These are phyloP conservation scores for Colletotrichum cuscutae DNA, from an alignment of 2,329 filamentous ascomycete genomes.

Conservation along the genomic window DNA sequence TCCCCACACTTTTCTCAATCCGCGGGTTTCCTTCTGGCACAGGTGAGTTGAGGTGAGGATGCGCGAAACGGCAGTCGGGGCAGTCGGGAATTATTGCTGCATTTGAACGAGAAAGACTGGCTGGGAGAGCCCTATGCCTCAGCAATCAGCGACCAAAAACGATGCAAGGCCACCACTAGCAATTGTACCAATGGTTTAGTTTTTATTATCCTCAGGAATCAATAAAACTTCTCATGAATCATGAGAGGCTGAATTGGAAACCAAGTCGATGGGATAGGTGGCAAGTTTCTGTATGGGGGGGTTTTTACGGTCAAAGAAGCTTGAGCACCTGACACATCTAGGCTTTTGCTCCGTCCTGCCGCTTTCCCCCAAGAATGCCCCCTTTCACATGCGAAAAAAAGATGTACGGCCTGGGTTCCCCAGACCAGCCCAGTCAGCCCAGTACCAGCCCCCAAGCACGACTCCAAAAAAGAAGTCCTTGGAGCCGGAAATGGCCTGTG, in stretches of 20 bases:
- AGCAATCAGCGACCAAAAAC: background rate
- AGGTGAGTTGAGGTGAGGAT: background rate
- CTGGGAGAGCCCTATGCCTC: background rate
- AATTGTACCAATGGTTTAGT: background rate
- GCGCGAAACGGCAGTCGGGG: constrained; percentile 9
- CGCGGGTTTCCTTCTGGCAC: background rate
- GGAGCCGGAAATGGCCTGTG: background rate
- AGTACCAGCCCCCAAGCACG: background rate
- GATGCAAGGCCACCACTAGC: background rate
- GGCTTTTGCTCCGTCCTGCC: background rate
- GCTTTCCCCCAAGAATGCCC: background rate
- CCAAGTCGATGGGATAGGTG: constrained; percentile 12
- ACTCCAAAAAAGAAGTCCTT: background rate
- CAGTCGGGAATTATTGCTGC: constrained; percentile 29
- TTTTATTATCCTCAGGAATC: background rate
- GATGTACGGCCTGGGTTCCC: background rate
- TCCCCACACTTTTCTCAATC: background rate
- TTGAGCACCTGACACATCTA: constrained; percentile 9
- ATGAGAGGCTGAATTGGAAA: constrained; percentile 26
- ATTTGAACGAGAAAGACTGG: constrained; percentile 7
- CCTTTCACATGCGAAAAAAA: constrained; percentile 28
- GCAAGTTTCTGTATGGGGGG: background rate
- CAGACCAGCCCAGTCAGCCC: constrained; percentile 1
- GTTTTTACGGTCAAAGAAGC: background rate
- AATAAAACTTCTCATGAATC: constrained; percentile 28